These are phyloP conservation scores for Smallanthus sonchifolius DNA, from an alignment of 129 eudicot genomes.

Conservation along the genomic window DNA sequence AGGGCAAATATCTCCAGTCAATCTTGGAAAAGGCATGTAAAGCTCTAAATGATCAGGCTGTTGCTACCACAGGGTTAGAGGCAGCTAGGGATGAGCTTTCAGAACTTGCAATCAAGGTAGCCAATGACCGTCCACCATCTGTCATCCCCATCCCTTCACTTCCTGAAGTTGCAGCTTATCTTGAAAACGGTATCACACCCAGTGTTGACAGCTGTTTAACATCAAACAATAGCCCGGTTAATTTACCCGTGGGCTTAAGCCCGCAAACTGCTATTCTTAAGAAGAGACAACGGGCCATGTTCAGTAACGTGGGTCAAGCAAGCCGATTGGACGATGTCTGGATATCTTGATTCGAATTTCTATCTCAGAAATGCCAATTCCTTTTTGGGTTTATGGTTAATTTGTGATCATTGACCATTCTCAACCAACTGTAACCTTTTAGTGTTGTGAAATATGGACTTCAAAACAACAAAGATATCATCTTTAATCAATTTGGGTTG, in stretches of 20 bases:
- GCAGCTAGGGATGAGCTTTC: slow-evolving; percentile 71
- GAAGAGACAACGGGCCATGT: slow-evolving; percentile 57
- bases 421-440: slow-evolving; percentile 22
- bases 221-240: slow-evolving; percentile 47
- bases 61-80: slow-evolving; percentile 58
- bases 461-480: slow-evolving; percentile 16
- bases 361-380: slow-evolving; percentile 5
- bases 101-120: slow-evolving; percentile 67
- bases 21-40: slow-evolving; percentile 89
- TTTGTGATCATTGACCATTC: slow-evolving; percentile 18
- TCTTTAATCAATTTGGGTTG: slow-evolving; percentile 19
- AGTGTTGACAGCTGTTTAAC: slow-evolving; percentile 49
- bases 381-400: neutral
- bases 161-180: slow-evolving; percentile 35
- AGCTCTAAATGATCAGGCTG: slow-evolving; percentile 57
- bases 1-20: slow-evolving; percentile 73
- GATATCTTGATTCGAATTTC: slow-evolving; percentile 23
- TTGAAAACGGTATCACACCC: slow-evolving; percentile 35
- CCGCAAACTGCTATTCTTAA: slow-evolving; percentile 42
- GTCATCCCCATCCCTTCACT: slow-evolving; percentile 41
- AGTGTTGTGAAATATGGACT: slow-evolving; percentile 28
- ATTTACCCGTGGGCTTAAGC: slow-evolving; percentile 46
- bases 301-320: slow-evolving; percentile 34
- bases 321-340: slow-evolving; percentile 57
- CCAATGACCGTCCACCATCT: slow-evolving; percentile 44